Conservation (phyloP, 352 stramenopile genomes). For the Globisporangium parvum region DNA sequence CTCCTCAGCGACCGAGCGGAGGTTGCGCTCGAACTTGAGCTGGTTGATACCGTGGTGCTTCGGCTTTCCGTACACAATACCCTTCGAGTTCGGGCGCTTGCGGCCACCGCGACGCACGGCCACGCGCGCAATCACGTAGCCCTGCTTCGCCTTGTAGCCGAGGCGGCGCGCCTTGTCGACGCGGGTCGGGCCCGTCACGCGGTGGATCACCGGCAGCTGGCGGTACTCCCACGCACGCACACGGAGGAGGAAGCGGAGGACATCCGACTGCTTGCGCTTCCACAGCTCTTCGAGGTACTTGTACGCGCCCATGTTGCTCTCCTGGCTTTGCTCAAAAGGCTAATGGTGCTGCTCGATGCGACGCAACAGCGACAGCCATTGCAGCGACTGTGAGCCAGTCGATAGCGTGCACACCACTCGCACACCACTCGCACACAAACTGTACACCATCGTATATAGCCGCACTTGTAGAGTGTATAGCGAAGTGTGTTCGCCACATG, state of each 20-base stretch:
- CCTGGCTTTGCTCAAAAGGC: constrained; percentile 41
- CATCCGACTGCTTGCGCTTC: constrained; percentile 99
- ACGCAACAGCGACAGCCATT: neutral
- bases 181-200: constrained; percentile 92
- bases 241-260: constrained; percentile 98
- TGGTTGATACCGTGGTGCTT: constrained; percentile 99
- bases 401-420: neutral
- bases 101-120: constrained; percentile 97
- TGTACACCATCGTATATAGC: no score
- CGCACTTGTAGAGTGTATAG: no score
- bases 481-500: no score
- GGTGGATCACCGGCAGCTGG: constrained; percentile 96
- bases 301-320: constrained; percentile 97
- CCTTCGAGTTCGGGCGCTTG: constrained; percentile 99
- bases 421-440: neutral
- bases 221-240: constrained; percentile 98
- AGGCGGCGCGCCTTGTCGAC: constrained; percentile 99
- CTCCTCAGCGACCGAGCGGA: constrained; percentile 97
- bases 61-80: constrained; percentile 99
- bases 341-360: constrained; percentile 13
- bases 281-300: constrained; percentile 99
- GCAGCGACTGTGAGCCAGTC: neutral
- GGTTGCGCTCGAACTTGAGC: constrained; percentile 98
- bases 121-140: constrained; percentile 96
- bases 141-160: constrained; percentile 99